Evolutionary conservation across 1,284 basidiomycete genomes (phyloP).

Genomic region (Tilletiopsis washingtonensis): DNA sequence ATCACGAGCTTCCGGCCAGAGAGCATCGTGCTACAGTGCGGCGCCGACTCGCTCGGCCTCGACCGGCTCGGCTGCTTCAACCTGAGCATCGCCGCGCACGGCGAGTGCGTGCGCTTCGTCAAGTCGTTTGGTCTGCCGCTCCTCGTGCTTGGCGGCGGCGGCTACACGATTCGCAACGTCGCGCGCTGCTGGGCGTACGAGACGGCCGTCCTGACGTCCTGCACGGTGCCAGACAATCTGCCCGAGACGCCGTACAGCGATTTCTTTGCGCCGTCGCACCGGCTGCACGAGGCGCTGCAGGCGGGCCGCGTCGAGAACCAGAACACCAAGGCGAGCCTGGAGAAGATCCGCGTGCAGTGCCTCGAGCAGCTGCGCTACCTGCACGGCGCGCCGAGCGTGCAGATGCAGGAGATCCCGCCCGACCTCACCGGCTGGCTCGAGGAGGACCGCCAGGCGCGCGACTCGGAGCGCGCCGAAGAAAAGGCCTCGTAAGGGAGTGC

Average conservation of each 20-base stretch:
- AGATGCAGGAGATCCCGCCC: conserved; percentile 92
- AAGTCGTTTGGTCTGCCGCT: conserved; percentile 83
- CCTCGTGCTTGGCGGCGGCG: conserved; percentile 85
- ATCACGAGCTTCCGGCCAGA: conserved; percentile 82
- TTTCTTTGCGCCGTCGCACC: conserved; percentile 87
- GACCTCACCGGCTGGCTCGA: conserved; percentile 71
- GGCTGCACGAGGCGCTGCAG: conserved; percentile 83
- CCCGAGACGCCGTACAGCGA: conserved; percentile 83
- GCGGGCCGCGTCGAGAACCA: conserved; percentile 79
- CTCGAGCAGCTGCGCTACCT: conserved; percentile 87
- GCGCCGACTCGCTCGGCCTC: conserved; percentile 89
- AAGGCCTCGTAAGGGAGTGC: no score
- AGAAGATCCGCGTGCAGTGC: conserved; percentile 75
- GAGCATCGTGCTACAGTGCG: conserved; percentile 91
- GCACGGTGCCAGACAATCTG: conserved; percentile 72
- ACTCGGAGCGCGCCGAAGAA: no score
- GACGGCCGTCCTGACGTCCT: conserved; percentile 69
- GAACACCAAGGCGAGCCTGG: conserved; percentile 64
- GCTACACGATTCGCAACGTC: conserved; percentile 84
- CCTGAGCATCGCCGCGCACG: conserved; percentile 95
- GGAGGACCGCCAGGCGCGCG: no score
- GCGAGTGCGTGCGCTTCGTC: conserved; percentile 94
- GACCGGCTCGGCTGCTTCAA: conserved; percentile 96
- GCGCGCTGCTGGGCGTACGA: conserved; percentile 99
- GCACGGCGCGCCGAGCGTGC: conserved; percentile 88